A percentile compares a stretch with the other conserved stretches of the same genome.
phyloP scores from a whole-genome alignment of 2,329 filamentous ascomycete species.

The Cladophialophora bantiana region DNA sequence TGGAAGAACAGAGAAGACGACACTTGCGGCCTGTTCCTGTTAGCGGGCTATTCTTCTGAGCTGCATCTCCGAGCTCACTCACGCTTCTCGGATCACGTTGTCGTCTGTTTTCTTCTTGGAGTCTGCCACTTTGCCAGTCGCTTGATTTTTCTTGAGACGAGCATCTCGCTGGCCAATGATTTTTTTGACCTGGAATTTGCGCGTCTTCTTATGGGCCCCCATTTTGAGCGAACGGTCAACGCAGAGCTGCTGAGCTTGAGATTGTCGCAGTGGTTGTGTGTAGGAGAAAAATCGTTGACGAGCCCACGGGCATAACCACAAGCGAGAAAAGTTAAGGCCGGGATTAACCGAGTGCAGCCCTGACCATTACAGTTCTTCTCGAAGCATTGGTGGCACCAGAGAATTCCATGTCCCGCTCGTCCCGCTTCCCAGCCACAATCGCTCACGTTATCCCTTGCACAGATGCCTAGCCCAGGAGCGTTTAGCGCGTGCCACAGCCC shows the following conservation, averaged over 20 bases:
- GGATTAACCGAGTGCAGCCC: slow-evolving; percentile 24
- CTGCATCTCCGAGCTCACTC: slow-evolving; percentile 39
- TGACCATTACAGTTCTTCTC: neutral
- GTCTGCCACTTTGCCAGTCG: slow-evolving; percentile 64
- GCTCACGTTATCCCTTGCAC: slow-evolving; percentile 1
- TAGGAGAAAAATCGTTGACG: slow-evolving; percentile 27
- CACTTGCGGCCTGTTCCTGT: slow-evolving; percentile 68
- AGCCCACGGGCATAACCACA: slow-evolving; percentile 22
- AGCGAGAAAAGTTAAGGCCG: slow-evolving; percentile 24
- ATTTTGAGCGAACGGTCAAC: slow-evolving; percentile 59
- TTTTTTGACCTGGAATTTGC: slow-evolving; percentile 87
- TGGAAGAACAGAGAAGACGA: slow-evolving; percentile 86
- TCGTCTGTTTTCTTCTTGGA: slow-evolving; percentile 66
- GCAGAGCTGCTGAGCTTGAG: neutral
- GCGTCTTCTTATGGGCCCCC: slow-evolving; percentile 87
- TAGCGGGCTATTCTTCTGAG: slow-evolving; percentile 10
- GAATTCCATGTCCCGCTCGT: neutral
- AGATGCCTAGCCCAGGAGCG: slow-evolving; percentile 4
- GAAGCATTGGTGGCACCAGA: neutral
- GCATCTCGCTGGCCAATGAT: slow-evolving; percentile 82
- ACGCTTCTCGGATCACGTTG: slow-evolving; percentile 77
- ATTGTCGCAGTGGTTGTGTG: slow-evolving; percentile 2
- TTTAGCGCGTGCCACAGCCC: slow-evolving; percentile 20
- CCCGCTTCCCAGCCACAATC: slow-evolving; percentile 16
- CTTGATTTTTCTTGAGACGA: slow-evolving; percentile 80